phyloP scores from a whole-genome alignment of 345 rosid species.

The Salix viminalis region DNA sequence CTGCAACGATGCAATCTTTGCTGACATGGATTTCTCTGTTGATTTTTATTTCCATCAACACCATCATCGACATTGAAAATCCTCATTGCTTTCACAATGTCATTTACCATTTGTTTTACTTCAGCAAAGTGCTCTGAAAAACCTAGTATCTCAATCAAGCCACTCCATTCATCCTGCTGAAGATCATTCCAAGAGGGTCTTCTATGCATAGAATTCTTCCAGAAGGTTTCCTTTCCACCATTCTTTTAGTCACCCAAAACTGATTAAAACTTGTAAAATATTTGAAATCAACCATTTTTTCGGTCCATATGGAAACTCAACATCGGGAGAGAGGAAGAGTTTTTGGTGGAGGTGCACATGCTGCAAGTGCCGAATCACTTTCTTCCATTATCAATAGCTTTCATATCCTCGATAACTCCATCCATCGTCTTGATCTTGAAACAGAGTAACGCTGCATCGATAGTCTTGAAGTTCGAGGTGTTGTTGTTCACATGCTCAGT shows the following conservation, averaged over 20 bases:
- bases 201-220: slow-evolving; percentile 30
- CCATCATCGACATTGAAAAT: slow-evolving; percentile 37
- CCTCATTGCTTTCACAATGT: slow-evolving; percentile 32
- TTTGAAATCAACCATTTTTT: too few species aligned
- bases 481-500: neutral
- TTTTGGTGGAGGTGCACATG: neutral
- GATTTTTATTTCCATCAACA: slow-evolving; percentile 19
- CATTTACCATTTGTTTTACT: slow-evolving; percentile 26
- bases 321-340: neutral
- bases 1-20: slow-evolving; percentile 45
- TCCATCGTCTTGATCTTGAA: neutral
- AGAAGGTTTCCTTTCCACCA: too few species aligned
- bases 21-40: slow-evolving; percentile 25
- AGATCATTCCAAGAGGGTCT: slow-evolving; percentile 37
- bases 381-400: neutral
- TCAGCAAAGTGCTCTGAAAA: slow-evolving; percentile 23
- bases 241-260: too few species aligned
- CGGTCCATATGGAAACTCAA: too few species aligned
- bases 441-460: too few species aligned
- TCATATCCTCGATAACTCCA: neutral
- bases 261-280: too few species aligned
- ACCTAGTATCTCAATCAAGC: slow-evolving; percentile 40
- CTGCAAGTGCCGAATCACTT: neutral
- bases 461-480: neutral
- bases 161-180: slow-evolving; percentile 35